These are phyloP conservation scores for Solanum chiquidenum DNA, from an alignment of 257 asterid species.

Conservation along the genomic window DNA sequence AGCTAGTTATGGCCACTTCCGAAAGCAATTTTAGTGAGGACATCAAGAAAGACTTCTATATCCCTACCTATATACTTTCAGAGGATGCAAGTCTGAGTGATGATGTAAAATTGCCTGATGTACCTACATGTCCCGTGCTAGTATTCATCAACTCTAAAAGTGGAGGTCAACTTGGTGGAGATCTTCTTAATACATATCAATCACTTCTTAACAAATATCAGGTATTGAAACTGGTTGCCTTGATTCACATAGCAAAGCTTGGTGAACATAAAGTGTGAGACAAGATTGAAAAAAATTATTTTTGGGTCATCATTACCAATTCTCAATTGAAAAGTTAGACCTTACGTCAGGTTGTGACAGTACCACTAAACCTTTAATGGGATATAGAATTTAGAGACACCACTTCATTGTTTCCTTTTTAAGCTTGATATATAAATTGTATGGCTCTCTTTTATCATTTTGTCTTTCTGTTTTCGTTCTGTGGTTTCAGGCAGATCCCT, in stretches of 20 bases:
- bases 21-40: background rate
- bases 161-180: conserved; percentile 96
- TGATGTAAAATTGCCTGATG: background rate
- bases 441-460: background rate
- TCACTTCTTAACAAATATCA: conserved; percentile 60
- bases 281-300: background rate
- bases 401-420: background rate
- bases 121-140: conserved; percentile 70
- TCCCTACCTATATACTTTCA: conserved; percentile 49
- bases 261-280: background rate
- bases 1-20: background rate
- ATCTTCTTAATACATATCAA: conserved; percentile 59
- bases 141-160: conserved; percentile 89
- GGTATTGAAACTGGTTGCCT: conserved; percentile 26
- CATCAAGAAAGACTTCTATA: conserved; percentile 35
- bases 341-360: background rate
- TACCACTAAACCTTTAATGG: background rate
- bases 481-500: background rate
- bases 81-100: conserved; percentile 19
- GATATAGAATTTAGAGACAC: background rate
- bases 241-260: background rate
- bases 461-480: background rate
- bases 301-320: background rate
- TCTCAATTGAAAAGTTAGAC: background rate
- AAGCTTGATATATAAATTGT: background rate